A percentile compares a stretch with the other conserved stretches of the same genome.
These are phyloP conservation scores for Umbilicus rupestris DNA, from an alignment of 164 flowering plant species.

Conservation along the genomic window DNA sequence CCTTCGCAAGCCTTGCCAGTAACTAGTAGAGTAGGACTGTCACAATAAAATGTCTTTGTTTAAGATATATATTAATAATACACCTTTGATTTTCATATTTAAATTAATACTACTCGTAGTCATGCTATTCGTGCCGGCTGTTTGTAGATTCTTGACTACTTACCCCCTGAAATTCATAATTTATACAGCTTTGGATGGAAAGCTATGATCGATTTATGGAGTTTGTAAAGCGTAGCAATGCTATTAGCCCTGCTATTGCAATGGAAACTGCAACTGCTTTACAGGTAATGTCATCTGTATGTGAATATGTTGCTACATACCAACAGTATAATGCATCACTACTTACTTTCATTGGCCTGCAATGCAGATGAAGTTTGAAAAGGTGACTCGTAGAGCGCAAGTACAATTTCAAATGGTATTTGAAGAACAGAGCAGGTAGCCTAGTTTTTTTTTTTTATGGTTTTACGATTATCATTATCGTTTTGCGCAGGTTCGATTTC, in stretches of 20 bases:
- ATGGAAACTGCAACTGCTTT: slow-evolving; percentile 91
- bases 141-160: background rate
- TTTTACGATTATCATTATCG: background rate
- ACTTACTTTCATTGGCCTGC: slow-evolving; percentile 1
- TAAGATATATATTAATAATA: background rate
- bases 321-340: background rate
- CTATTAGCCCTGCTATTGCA: slow-evolving; percentile 90
- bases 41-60: background rate
- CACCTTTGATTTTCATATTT: background rate
- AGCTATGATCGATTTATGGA: slow-evolving; percentile 75
- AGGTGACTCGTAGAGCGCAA: slow-evolving; percentile 92
- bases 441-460: background rate
- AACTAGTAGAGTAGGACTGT: background rate
- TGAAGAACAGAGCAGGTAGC: slow-evolving; percentile 93
- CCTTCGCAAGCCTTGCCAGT: background rate
- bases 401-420: slow-evolving; percentile 94
- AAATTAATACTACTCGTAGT: background rate
- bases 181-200: slow-evolving; percentile 70
- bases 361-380: slow-evolving; percentile 76
- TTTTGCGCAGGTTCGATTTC: background rate
- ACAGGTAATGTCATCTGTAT: slow-evolving; percentile 46
- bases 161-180: background rate
- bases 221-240: slow-evolving; percentile 77
- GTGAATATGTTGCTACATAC: background rate
- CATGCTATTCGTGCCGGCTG: background rate